phyloP scores from a whole-genome alignment of 2,329 filamentous ascomycete genomes.

The Ustulina deusta region DNA sequence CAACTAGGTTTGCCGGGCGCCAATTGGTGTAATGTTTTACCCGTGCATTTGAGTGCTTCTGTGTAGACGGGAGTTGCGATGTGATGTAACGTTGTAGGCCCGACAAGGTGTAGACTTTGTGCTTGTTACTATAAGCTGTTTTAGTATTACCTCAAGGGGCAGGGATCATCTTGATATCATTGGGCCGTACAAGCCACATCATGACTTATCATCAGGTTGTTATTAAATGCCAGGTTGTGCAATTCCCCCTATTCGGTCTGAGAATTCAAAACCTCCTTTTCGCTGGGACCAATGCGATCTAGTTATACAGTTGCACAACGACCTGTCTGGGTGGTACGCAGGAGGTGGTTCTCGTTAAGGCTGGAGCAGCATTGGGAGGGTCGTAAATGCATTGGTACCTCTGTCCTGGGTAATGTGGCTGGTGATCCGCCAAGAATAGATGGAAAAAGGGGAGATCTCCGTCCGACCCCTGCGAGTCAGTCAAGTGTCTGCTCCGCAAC shows the following conservation, averaged over 20 bases:
- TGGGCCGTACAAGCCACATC: slow-evolving; percentile 46
- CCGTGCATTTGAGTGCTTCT: slow-evolving; percentile 39
- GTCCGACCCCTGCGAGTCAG: slow-evolving; percentile 25
- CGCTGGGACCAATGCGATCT: neutral
- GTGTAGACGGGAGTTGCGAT: slow-evolving; percentile 39
- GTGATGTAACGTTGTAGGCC: slow-evolving; percentile 48
- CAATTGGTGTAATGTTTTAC: slow-evolving; percentile 42
- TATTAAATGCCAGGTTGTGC: slow-evolving; percentile 7
- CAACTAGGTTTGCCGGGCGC: slow-evolving; percentile 28
- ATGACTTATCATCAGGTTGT: slow-evolving; percentile 31
- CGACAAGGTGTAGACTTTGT: slow-evolving; percentile 32
- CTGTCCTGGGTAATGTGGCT: slow-evolving; percentile 35
- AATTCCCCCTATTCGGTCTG: slow-evolving; percentile 11
- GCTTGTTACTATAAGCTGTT: slow-evolving; percentile 39
- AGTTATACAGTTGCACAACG: neutral
- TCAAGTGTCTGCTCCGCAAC: slow-evolving; percentile 27
- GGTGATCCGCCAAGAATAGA: slow-evolving; percentile 21
- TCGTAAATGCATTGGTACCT: neutral
- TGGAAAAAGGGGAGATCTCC: slow-evolving; percentile 29
- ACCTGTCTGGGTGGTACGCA: neutral
- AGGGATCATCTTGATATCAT: slow-evolving; percentile 41
- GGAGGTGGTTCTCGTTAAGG: slow-evolving; percentile 14
- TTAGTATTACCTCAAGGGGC: slow-evolving; percentile 43
- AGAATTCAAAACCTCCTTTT: neutral
- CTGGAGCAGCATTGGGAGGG: slow-evolving; percentile 15